Evolutionary conservation across 2,329 filamentous ascomycete species (phyloP), one percentile per base, ranked within the genome.

Genomic region (Plenodomus lindquistii): DNA sequence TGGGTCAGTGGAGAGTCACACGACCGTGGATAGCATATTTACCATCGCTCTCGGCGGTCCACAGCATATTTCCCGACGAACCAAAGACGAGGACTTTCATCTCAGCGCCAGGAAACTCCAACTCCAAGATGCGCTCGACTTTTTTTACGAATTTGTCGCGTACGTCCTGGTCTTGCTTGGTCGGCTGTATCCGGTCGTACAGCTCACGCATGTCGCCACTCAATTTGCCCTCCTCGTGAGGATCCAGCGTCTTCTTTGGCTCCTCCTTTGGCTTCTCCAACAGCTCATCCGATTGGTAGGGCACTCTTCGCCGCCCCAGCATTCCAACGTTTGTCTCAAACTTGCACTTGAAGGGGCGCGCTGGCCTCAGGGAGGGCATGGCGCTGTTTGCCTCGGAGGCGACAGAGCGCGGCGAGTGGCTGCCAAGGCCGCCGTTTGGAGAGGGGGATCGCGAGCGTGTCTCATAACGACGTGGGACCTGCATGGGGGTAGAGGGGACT

Each of bases 11-110:
- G n/a, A 6, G 16, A n/a, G 43, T 37, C 11, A 35, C 8, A 20
- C 13, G 15, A 18, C 6, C 4, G n/a, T 37, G 21, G 27, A 31
- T 31, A 13, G 11, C 27, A 31, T 31, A 27, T 85, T 63, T 78
- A 96, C 91, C 90, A 77, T 99, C 94, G 43, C 94, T 99, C 68
- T 97, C 91, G 72, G 91, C 92, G 27, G 93, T 96, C 73, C 91
- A 97, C 47, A 99, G 78, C 71, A 94, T 77, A 73, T 99, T 99
- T 40, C 94, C 94, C 4, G 94, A 97, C 4, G 94, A 97, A n/a
- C 94, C 94, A 80, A 99, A 99, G 15, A 97, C 85, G 70, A 94
- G 87, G 29, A 97, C 94, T 59, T 84, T 86, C 66, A 97, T 97
- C 52, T 95, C 83, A 64, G 91, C 87, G 1, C 89, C 91, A 1